These are phyloP conservation scores for Rosa chinensis DNA, from an alignment of 306 rosid species.

Conservation along the genomic window DNA sequence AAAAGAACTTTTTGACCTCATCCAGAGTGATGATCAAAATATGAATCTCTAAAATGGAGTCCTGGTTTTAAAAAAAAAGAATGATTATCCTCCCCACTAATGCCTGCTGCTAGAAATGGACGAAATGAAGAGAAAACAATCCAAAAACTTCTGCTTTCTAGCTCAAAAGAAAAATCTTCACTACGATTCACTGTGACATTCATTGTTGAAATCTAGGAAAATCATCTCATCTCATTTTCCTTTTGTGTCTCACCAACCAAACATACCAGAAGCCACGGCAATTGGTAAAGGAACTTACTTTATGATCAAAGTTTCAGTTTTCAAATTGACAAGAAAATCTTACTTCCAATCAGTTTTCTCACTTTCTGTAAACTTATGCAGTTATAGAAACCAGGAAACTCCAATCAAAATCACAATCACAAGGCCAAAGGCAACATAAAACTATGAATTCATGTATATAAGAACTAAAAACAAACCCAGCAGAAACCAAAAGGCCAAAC, in stretches of 20 bases:
- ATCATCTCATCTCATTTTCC: constrained; percentile 16
- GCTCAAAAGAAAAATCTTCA: constrained; percentile 10
- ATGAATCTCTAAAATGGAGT: not conserved
- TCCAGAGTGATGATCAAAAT: constrained; percentile 2
- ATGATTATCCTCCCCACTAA: constrained; percentile 17
- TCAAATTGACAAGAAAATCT: not conserved
- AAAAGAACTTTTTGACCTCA: constrained; percentile 16
- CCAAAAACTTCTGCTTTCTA: constrained; percentile 18
- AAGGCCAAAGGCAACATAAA: not conserved
- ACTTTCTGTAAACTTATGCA: not conserved
- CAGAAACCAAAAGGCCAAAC: constrained; percentile 4
- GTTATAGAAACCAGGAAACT: not conserved
- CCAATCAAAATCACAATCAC: constrained; percentile 1
- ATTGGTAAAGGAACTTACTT: constrained; percentile 1
- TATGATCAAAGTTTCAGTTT: not conserved
- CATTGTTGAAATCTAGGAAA: not conserved
- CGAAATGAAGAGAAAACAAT: constrained; percentile 9
- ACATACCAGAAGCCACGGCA: constrained; percentile 13
- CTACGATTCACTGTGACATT: not conserved
- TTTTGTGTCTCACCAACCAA: constrained; percentile 21
- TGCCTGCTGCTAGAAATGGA: constrained; percentile 15
- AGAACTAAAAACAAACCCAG: not conserved
- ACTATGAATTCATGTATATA: not conserved
- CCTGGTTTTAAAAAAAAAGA: constrained; percentile 20
- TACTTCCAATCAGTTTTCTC: not conserved